Base-by-base conservation (phyloP, 768 basidiomycete species). In the Pisolithus marmoratus region DNA sequence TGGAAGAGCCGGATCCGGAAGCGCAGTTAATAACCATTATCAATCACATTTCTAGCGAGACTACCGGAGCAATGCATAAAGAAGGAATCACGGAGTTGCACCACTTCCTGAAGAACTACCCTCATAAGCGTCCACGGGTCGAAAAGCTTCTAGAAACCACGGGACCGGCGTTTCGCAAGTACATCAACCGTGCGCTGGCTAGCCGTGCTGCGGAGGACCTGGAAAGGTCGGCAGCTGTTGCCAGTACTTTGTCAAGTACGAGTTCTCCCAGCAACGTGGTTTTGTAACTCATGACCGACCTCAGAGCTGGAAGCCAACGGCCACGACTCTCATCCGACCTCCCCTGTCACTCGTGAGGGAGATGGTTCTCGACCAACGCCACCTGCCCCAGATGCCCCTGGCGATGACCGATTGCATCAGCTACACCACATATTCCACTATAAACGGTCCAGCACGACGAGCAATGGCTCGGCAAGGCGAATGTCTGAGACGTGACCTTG, bases 11-110 rank as follows among this genome's bases (percentile, higher is more conserved):
- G 1, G 93, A 94, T 66, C 88, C 90, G 11, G 92, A 94, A 63
- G 85, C 82, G 11, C 86, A 91, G 60, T 72, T 94, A 41, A 79
- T 86, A 51, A 81, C 81, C 12, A 88, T 94, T 58, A 89, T 93
- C 60, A 84, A 83, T 38, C 87, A 93, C 63, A 90, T 90, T 53
- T 91, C 88, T 29, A 89, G 86, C 64, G 87, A 92, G 70, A 89
- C 90, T 22, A 90, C 90, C 4, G 90, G 88, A 15, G 88, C 89
- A 15, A 74, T 91, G 71, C 89, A 93, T 66, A 93, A 93, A 68
- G 91, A 95, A 66, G 91, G 92, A 4, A 94, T 98, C 51, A 94
- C 92, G 3, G 92, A 94, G 60, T 73, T 99, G 22, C 92, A 97
- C 65, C 85, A 92, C 34, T 97, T 94, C 74, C 70, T 97, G 62